Base-by-base conservation (phyloP, 2,329 filamentous ascomycete genomes). In the Volutella citrinella region DNA sequence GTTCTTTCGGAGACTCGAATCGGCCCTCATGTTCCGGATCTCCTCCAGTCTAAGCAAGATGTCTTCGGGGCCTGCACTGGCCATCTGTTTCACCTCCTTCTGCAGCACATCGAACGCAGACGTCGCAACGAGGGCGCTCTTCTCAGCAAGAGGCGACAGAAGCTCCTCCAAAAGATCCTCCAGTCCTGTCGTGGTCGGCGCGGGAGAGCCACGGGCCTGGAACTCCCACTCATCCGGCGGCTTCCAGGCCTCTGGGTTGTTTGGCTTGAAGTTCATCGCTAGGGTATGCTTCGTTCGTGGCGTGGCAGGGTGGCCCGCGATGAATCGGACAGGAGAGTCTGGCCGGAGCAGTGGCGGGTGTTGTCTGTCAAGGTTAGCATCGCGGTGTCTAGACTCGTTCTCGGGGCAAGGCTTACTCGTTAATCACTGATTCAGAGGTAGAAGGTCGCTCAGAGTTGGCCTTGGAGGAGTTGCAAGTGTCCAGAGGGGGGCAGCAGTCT, bases 21-120 rank as follows among this genome's bases (percentile, higher is more conserved):
- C 44, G 3, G 24, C 12, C 1, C 34, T 38, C 3, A 39, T 36
- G 14, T 20, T 38, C 49, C 43, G 51, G 7, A 52, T 38, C 13
- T 43, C 69, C 19, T 70, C 76, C 22, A 84, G 62, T 5, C 76
- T 69, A 20, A 70, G 63, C 5, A 82, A 60, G 27, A 80, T 66
- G 19, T 72, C 40, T n/a, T 52, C 45, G 5, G 55, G 55, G 2
- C 46, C 47, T 4, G 46, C 37, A 19, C 24, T 11, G 4, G 49
- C 49, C 48, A 54, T 54, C 4, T 27, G 27, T 23, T 33, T 40
- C 6, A 54, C 47, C 20, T 49, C 42, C 2, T 30, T 19, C 13
- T 40, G 37, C 3, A 52, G 22, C 2, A 13, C 29, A 5, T 38
- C 32, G 6, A 52, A 31, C 1, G 51, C 33, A 10, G 23, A 20